Evolutionary conservation across 139 green algal species (phyloP).

Genomic region (Picochlorum sp.): DNA sequence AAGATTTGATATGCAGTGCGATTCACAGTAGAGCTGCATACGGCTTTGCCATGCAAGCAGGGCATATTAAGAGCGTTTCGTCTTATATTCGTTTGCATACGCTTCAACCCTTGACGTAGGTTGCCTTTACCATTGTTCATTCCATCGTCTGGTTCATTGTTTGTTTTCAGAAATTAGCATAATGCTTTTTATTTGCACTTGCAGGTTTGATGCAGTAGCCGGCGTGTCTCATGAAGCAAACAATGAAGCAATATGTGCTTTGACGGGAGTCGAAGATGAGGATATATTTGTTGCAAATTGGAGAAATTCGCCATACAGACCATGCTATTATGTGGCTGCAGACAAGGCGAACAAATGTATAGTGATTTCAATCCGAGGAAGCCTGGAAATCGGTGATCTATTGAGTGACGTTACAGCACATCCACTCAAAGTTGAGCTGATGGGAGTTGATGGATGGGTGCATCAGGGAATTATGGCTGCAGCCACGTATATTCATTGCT

Average conservation of each 20-base stretch:
- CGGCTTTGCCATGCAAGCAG: constrained; percentile 35
- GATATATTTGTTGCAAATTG: constrained; percentile 29
- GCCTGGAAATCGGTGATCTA: constrained; percentile 34
- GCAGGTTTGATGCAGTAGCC: constrained; percentile 33
- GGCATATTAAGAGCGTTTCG: constrained; percentile 26
- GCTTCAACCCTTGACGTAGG: constrained; percentile 14
- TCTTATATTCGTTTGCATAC: constrained; percentile 39
- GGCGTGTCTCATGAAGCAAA: constrained; percentile 44
- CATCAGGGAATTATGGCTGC: constrained; percentile 35
- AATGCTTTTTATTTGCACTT: too few relatives aligned
- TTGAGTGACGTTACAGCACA: constrained; percentile 30
- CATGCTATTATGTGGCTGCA: constrained; percentile 41
- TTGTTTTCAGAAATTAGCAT: too few relatives aligned
- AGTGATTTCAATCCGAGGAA: constrained; percentile 36
- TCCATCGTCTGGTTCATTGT: not conserved
- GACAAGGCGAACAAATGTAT: constrained; percentile 31
- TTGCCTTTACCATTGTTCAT: too few relatives aligned
- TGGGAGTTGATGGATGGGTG: constrained; percentile 23
- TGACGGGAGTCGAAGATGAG: constrained; percentile 20
- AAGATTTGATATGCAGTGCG: constrained; percentile 31
- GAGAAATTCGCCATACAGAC: constrained; percentile 26
- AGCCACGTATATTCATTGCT: constrained; percentile 43
- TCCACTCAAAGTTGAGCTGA: constrained; percentile 29
- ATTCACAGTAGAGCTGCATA: constrained; percentile 42
- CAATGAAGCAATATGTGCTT: constrained; percentile 30